phyloP scores from a whole-genome alignment of 2,329 filamentous ascomycete species.

The Graphium sp. region DNA sequence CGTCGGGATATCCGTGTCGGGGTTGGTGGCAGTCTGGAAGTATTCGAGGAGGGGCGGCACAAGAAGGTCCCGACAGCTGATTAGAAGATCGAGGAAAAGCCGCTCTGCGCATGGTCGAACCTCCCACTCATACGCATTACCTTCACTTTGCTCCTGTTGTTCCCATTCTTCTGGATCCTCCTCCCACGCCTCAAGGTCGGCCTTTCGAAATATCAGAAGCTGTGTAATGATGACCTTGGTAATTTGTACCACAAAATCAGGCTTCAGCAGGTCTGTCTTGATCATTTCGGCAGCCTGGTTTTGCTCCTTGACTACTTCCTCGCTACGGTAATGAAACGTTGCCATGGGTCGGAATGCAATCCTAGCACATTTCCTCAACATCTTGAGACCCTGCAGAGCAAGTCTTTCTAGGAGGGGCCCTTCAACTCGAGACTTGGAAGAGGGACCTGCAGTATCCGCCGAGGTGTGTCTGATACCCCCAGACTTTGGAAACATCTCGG shows the following conservation, averaged over 20 bases:
- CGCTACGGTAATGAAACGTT: slow-evolving; percentile 68
- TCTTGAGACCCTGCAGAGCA: slow-evolving; percentile 64
- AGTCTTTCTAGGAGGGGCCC: slow-evolving; percentile 60
- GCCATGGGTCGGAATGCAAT: slow-evolving; percentile 71
- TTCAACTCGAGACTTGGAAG: slow-evolving; percentile 32
- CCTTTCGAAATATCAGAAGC: slow-evolving; percentile 73
- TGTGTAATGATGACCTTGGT: slow-evolving; percentile 73
- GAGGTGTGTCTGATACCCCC: slow-evolving; percentile 32
- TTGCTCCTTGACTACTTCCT: slow-evolving; percentile 62
- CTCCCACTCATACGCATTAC: slow-evolving; percentile 81
- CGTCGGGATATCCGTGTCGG: slow-evolving; percentile 49
- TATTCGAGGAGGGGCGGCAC: slow-evolving; percentile 66
- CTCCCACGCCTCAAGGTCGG: slow-evolving; percentile 82
- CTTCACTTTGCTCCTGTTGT: slow-evolving; percentile 67
- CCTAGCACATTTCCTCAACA: slow-evolving; percentile 68
- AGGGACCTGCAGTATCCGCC: slow-evolving; percentile 13
- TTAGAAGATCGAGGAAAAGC: slow-evolving; percentile 79
- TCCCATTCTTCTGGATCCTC: slow-evolving; percentile 95
- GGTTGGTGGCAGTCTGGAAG: slow-evolving; percentile 60
- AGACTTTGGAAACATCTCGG: slow-evolving; percentile 52
- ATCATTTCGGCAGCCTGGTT: slow-evolving; percentile 51
- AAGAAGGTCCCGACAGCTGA: slow-evolving; percentile 72
- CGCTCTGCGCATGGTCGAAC: slow-evolving; percentile 87
- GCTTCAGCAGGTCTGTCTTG: slow-evolving; percentile 57
- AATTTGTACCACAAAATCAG: slow-evolving; percentile 62